Base-by-base conservation (phyloP, 208 protist genomes). In the Tritrichomonas foetus region DNA sequence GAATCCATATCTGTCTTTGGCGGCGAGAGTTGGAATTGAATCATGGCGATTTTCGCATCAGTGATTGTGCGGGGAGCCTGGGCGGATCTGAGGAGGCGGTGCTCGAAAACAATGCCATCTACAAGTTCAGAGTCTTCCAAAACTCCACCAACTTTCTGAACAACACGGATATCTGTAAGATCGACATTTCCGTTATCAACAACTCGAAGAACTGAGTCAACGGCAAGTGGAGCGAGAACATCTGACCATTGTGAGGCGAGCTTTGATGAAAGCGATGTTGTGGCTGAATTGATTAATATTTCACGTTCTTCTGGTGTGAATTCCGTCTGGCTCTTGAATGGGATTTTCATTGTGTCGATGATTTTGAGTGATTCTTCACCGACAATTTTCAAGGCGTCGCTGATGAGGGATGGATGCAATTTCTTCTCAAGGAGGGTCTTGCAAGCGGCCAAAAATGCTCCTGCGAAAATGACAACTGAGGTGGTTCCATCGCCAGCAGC, bases 401-500 rank as follows among this genome's bases (percentile, higher is more conserved):
- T 97, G 93, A 99, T 99, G 44, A 97, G 95, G 14, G 97, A 98
- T 22, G 99, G 97, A 96, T 99, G 98, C 94, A 99, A 98, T 49
- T 95, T 95, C 95, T 98, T 98, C 64, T 96, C 93, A 53, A 99
- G 96, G 74, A 99, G 96, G 25, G 95, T 94, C 95, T 98, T 96
- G 55, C 97, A 96, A 9, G 98, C 97, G 30, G 95, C 95, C 14
- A 99, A 97, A 36, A 99, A 95, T 41, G 97, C 95, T 64, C 99
- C 98, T 69, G 97, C 97, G n/a, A 99, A 96, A 50, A 99, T 98
- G 61, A 98, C 98, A 2, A 99, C 98, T 57, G 97, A 98, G 30
- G 99, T 99, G 9, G 99, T 99, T 93, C 99, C 99, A 95, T 99
- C 99, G 82, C 99, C 99, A n/a, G 98, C 99, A 95, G 99, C 98